Base-by-base conservation (phyloP, 2,329 filamentous ascomycete genomes). In the Penicillium griseofulvum region DNA sequence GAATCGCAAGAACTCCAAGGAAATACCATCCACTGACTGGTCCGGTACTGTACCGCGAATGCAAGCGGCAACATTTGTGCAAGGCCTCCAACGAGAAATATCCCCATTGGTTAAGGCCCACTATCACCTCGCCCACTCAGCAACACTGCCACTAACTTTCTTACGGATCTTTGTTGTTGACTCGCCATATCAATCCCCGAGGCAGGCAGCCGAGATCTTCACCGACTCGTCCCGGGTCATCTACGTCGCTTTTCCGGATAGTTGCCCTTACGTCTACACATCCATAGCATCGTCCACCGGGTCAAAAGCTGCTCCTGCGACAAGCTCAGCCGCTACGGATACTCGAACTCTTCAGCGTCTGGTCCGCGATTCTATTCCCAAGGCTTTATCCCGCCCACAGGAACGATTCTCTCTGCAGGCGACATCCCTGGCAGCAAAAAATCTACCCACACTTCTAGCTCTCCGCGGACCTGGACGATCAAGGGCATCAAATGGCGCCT, bases 51-150 rank as follows among this genome's bases (percentile, higher is more conserved):
- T 83, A 19, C 90, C 90, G 11, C 85, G 87, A 16, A 90, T 94
- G 65, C 89, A 95, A 66, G 88, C 90, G 1, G 85, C 88, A 5
- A 89, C 87, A 0, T 96, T 96, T 70, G 78, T 95, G 36, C 83
- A 84, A 60, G 88, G 87, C 61, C 82, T 96, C 2, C 88, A 92
- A 62, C 79, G 80, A 38, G 87, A 92, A 67, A 82, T 91, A 17
- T 79, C 90, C 1, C 89, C 90, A 1, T 82, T 94, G 55, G 83
- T 92, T 63, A 95, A 94, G 71, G 88, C 89, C 5, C 89, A 95
- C 72, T 94, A 90, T 71, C 87, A 90, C 64, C 83, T 94, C 57
- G 86, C 88, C 61, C 83, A 87, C n/a, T 87, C 89, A 50, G 80
- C 82, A 50, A 79, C 81, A 1, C 64, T 77, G 8, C 84, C 89